Percentiles rank a stretch among this genome's conserved stretches.
These are phyloP conservation scores for Coleophoma eucalyptorum DNA, from an alignment of 2,329 filamentous ascomycete genomes.

Conservation along the genomic window DNA sequence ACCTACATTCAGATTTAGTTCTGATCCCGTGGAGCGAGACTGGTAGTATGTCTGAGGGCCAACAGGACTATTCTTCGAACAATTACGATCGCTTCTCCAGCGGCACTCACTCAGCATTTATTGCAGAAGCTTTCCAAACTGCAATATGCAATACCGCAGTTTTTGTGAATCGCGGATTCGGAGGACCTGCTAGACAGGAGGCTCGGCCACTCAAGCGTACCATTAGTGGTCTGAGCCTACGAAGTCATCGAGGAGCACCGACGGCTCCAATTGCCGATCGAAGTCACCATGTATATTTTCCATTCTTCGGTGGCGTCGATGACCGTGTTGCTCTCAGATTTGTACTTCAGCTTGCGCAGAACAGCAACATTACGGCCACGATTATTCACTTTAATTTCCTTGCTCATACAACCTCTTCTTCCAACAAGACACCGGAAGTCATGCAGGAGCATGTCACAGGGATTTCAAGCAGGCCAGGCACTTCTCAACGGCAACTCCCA, in stretches of 20 bases:
- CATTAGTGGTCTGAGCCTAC: slow-evolving; percentile 54
- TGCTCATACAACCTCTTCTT: slow-evolving; percentile 10
- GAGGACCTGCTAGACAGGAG: slow-evolving; percentile 39
- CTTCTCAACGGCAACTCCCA: background rate
- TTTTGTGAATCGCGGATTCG: slow-evolving; percentile 72
- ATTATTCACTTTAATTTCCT: slow-evolving; percentile 55
- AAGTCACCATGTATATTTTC: slow-evolving; percentile 80
- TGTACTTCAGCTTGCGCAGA: slow-evolving; percentile 79
- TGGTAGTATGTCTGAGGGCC: slow-evolving; percentile 64
- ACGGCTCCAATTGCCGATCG: slow-evolving; percentile 59
- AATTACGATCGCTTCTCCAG: slow-evolving; percentile 52
- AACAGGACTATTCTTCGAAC: slow-evolving; percentile 44
- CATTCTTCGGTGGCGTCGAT: slow-evolving; percentile 81
- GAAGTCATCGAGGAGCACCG: slow-evolving; percentile 52
- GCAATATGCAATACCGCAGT: slow-evolving; percentile 69
- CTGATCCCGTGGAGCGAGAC: slow-evolving; percentile 88
- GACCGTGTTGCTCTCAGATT: slow-evolving; percentile 77
- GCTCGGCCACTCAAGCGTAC: slow-evolving; percentile 36
- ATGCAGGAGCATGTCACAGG: background rate
- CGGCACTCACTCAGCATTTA: slow-evolving; percentile 67
- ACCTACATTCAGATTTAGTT: slow-evolving; percentile 69
- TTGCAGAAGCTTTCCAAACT: slow-evolving; percentile 61
- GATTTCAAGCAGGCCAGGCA: background rate
- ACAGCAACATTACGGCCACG: slow-evolving; percentile 73
- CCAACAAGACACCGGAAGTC: slow-evolving; percentile 9